A percentile compares a stretch with the other conserved stretches of the same genome.
Conservation (phyloP, 495 filamentous ascomycete species). For the Recurvomyces mirabilis region DNA sequence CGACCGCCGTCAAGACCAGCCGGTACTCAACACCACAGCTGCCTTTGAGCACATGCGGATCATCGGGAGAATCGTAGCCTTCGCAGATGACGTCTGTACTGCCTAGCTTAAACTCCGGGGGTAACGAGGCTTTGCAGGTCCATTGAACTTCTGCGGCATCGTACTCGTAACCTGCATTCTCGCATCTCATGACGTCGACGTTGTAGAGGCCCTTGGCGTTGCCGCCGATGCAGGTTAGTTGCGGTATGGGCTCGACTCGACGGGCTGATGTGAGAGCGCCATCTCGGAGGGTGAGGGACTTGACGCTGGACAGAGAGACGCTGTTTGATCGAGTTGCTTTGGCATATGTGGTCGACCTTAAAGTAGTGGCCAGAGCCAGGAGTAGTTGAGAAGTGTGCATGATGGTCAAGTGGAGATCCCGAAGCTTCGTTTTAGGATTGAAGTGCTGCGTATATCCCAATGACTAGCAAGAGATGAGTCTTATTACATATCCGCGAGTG, state of each 20-base stretch:
- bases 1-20: conserved; percentile 66
- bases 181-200: conserved; percentile 77
- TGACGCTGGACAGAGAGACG: conserved; percentile 66
- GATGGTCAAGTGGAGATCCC: not conserved
- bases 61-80: conserved; percentile 64
- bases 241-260: conserved; percentile 66
- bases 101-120: conserved; percentile 76
- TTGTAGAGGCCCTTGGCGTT: conserved; percentile 50
- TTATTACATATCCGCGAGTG: not conserved
- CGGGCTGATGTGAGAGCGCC: conserved; percentile 56
- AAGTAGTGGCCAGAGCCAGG: not conserved
- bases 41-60: conserved; percentile 75
- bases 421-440: no score
- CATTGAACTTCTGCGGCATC: conserved; percentile 53
- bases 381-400: not conserved
- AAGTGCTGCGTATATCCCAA: no score
- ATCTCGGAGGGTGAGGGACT: conserved; percentile 62
- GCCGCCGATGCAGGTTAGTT: conserved; percentile 70
- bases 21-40: conserved; percentile 91
- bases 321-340: conserved; percentile 29
- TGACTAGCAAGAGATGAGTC: not conserved
- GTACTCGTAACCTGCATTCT: conserved; percentile 55
- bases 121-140: conserved; percentile 73
- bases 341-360: not conserved
- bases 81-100: conserved; percentile 88